Conservation (phyloP, 352 stramenopile species). For the Phytopythium kandeliae region DNA sequence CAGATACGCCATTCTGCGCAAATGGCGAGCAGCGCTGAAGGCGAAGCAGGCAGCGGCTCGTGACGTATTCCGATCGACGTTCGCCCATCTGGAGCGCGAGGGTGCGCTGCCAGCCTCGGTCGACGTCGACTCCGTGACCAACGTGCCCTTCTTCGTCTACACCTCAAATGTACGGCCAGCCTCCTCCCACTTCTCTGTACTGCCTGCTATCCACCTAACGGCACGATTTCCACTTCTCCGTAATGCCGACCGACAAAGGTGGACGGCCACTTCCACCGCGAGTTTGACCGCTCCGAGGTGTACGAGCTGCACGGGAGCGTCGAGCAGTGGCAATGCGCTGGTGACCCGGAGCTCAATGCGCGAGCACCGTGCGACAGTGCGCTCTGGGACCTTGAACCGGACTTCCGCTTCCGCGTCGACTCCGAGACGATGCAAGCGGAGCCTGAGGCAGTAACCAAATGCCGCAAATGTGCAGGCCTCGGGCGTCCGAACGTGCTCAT, state of each 20-base stretch:
- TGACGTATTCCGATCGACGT: constrained; percentile 27
- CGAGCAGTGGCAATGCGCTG: constrained; percentile 72
- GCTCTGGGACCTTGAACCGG: constrained; percentile 41
- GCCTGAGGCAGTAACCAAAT: constrained; percentile 27
- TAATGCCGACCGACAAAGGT: constrained; percentile 30
- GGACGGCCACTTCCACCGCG: constrained; percentile 81
- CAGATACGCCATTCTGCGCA: constrained; percentile 52
- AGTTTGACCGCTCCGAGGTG: constrained; percentile 70
- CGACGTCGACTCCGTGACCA: constrained; percentile 23
- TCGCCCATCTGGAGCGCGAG: constrained; percentile 28
- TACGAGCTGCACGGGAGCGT: constrained; percentile 88
- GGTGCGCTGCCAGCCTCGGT: constrained; percentile 25
- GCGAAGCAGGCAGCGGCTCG: constrained; percentile 9
- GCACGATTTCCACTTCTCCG: not conserved
- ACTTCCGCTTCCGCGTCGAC: constrained; percentile 66
- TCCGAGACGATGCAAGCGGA: constrained; percentile 53
- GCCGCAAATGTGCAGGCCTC: constrained; percentile 48
- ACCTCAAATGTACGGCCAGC: constrained; percentile 81
- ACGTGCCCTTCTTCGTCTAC: constrained; percentile 87
- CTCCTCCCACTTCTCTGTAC: not conserved
- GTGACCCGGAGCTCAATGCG: constrained; percentile 28
- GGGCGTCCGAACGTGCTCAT: constrained; percentile 88
- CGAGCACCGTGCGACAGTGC: constrained; percentile 34
- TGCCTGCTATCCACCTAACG: too few species aligned
- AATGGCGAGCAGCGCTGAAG: constrained; percentile 36